Conservation (phyloP, 805 yeast genomes). For the Helenozyma rhizophorensis region DNA sequence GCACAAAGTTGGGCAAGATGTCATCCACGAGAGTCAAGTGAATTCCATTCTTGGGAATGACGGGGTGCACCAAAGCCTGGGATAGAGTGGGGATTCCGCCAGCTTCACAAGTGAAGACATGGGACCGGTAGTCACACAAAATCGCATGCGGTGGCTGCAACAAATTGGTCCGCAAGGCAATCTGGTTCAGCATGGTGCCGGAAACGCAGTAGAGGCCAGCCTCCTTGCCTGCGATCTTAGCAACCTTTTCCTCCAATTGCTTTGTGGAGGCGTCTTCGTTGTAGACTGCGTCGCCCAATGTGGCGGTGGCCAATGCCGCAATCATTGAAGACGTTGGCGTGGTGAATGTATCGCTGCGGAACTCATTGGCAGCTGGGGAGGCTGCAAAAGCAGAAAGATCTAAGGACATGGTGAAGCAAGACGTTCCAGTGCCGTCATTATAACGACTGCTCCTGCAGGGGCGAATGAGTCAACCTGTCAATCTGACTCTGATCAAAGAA, state of each 20-base stretch:
- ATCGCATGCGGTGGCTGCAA: conserved; percentile 40
- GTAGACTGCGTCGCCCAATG: conserved; percentile 41
- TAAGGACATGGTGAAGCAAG: conserved; percentile 6
- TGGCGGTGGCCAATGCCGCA: conserved; percentile 18
- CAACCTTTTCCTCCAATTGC: conserved; percentile 31
- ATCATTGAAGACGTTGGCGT: conserved; percentile 18
- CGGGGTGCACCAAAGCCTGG: conserved; percentile 40
- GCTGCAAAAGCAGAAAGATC: conserved; percentile 6
- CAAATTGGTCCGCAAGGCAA: conserved; percentile 35
- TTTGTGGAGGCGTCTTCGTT: conserved; percentile 35
- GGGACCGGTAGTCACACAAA: conserved; percentile 36
- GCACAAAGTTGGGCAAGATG: conserved; percentile 31
- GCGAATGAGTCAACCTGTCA: no score
- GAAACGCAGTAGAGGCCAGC: conserved; percentile 39
- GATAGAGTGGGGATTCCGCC: conserved; percentile 41
- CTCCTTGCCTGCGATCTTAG: conserved; percentile 34
- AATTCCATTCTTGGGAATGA: conserved; percentile 30
- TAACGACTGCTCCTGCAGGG: background rate
- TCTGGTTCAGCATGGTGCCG: conserved; percentile 41
- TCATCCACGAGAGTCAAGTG: conserved; percentile 37
- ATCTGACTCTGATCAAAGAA: no score
- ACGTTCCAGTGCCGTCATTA: background rate
- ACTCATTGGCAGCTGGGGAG: conserved; percentile 14
- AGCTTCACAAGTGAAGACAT: conserved; percentile 36
- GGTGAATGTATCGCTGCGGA: conserved; percentile 19